Evolutionary conservation across 2,329 filamentous ascomycete genomes (phyloP).

Genomic region (Aspergillus melleus): DNA sequence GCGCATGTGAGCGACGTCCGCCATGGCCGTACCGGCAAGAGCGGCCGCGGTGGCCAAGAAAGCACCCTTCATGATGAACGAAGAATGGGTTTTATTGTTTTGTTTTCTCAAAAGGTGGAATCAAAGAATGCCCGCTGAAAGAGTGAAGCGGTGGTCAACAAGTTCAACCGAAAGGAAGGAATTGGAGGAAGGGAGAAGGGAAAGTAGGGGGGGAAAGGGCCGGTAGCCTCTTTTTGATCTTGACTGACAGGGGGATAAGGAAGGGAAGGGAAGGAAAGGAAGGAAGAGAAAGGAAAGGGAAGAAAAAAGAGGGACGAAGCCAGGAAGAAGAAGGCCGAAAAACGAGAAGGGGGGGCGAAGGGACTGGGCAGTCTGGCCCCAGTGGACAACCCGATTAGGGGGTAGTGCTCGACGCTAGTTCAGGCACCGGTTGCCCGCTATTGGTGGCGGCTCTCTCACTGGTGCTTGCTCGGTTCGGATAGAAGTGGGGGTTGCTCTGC

Average conservation of each 20-base stretch:
- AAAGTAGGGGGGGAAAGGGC: constrained; percentile 10
- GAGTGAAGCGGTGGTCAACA: constrained; percentile 48
- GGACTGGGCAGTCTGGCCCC: background rate
- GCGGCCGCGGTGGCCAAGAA: constrained; percentile 62
- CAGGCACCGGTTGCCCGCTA: constrained; percentile 12
- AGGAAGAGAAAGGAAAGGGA: constrained; percentile 3
- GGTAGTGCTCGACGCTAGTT: constrained; percentile 1
- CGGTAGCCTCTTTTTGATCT: constrained; percentile 21
- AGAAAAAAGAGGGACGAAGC: constrained; percentile 2
- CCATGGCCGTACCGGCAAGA: constrained; percentile 52
- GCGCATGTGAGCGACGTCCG: constrained; percentile 57
- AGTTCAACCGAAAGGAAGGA: constrained; percentile 14
- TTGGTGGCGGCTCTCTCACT: constrained; percentile 12
- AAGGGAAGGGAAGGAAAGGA: constrained; percentile 8
- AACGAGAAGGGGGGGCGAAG: constrained; percentile 1
- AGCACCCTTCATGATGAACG: constrained; percentile 70
- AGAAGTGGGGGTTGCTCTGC: background rate
- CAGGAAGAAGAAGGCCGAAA: constrained; percentile 4
- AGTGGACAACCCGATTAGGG: background rate
- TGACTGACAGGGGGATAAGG: constrained; percentile 11
- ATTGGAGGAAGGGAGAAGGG: constrained; percentile 8
- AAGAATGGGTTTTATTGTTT: background rate
- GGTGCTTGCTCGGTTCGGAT: constrained; percentile 16
- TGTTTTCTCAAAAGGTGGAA: background rate
- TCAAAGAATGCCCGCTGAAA: constrained; percentile 76